Conservation (phyloP, 192 early-diverging fungal genomes). For the Rhizophagus prolifer region DNA sequence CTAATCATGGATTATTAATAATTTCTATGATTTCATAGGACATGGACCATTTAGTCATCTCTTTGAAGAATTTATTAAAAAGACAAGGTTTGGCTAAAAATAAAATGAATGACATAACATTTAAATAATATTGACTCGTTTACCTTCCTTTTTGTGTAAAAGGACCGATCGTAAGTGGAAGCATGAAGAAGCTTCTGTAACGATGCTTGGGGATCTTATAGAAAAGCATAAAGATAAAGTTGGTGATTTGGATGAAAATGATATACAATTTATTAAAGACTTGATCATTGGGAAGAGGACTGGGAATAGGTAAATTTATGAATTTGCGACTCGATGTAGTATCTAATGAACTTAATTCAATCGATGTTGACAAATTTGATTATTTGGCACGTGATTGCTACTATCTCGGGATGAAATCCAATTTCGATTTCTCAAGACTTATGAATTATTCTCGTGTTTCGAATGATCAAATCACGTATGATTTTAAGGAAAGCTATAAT, state of each 20-base stretch:
- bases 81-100: slow-evolving; percentile 30
- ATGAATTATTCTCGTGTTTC: slow-evolving; percentile 84
- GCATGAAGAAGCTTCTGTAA: slow-evolving; percentile 79
- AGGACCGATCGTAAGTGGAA: slow-evolving; percentile 59
- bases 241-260: slow-evolving; percentile 60
- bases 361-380: slow-evolving; percentile 96
- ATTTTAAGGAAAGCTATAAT: slow-evolving; percentile 87
- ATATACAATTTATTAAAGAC: slow-evolving; percentile 65
- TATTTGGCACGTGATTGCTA: slow-evolving; percentile 78
- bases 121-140: not conserved
- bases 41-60: slow-evolving; percentile 96
- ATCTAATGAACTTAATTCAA: slow-evolving; percentile 87
- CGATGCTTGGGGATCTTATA: slow-evolving; percentile 81
- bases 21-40: slow-evolving; percentile 41
- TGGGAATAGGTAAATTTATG: not conserved
- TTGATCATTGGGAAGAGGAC: slow-evolving; percentile 59
- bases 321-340: slow-evolving; percentile 93
- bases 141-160: not conserved
- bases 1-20: not conserved
- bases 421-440: slow-evolving; percentile 55
- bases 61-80: slow-evolving; percentile 90
- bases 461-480: slow-evolving; percentile 85
- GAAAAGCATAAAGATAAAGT: slow-evolving; percentile 52
- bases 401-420: slow-evolving; percentile 65
- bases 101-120: not conserved